Percentiles rank a stretch among this genome's conserved stretches.
Evolutionary conservation across 1,284 basidiomycete species (phyloP).

Genomic region (Ceratobasidium sp.): DNA sequence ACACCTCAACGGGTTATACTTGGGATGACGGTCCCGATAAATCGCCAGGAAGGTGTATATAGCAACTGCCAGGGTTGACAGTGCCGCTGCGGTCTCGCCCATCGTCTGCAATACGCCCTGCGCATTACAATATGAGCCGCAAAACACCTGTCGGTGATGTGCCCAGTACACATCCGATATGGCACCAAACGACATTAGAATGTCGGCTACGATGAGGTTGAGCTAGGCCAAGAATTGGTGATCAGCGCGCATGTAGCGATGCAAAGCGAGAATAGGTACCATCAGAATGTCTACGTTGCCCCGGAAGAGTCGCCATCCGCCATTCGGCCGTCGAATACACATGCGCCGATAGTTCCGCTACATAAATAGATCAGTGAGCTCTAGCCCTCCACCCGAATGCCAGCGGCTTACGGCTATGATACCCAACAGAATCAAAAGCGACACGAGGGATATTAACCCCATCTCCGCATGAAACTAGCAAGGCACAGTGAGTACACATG

Average conservation of each 20-base stretch:
- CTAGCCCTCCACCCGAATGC: too few species aligned
- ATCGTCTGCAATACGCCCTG: slow-evolving; percentile 32
- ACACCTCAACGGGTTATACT: slow-evolving; percentile 18
- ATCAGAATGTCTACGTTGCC: slow-evolving; percentile 42
- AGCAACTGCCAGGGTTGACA: slow-evolving; percentile 34
- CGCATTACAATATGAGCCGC: slow-evolving; percentile 37
- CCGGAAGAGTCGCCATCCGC: slow-evolving; percentile 9
- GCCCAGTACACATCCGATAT: slow-evolving; percentile 41
- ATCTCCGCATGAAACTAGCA: slow-evolving; percentile 35
- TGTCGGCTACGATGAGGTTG: slow-evolving; percentile 34
- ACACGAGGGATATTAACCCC: slow-evolving; percentile 22
- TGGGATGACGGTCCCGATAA: not conserved
- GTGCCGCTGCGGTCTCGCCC: slow-evolving; percentile 32
- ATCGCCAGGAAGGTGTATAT: slow-evolving; percentile 33
- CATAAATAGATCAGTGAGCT: not conserved
- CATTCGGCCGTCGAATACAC: not conserved
- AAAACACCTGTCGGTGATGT: slow-evolving; percentile 40
- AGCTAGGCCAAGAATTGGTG: not conserved
- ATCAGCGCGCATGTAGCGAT: not conserved
- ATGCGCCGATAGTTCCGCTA: slow-evolving; percentile 18
- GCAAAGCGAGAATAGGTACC: slow-evolving; percentile 1
- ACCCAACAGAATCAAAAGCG: slow-evolving; percentile 11
- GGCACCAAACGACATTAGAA: slow-evolving; percentile 37
- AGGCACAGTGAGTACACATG: not conserved
- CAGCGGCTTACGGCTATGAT: slow-evolving; percentile 10